Base-by-base conservation (phyloP, 2,329 filamentous ascomycete species). In the Teratosphaeria pseudoeucalypti region DNA sequence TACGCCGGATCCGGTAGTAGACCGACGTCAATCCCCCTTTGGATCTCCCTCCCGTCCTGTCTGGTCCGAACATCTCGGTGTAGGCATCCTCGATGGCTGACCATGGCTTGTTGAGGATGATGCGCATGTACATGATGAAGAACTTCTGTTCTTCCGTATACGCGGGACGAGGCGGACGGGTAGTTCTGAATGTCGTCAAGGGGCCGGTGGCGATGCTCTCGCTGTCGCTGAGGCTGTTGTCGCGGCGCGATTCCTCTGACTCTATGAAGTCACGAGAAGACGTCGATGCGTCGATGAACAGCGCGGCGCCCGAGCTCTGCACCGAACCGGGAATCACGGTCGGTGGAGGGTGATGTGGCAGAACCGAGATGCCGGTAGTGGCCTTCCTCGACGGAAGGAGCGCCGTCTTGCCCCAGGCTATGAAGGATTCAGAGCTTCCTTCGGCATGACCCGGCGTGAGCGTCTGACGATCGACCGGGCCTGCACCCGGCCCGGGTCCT, bases 71-170 rank as follows among this genome's bases (percentile, higher is more conserved):
- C 9, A 66, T 59, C 29, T 62, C 34, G 9, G 62, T 59, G 63
- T 69, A 67, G 57, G 62, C 59, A 58, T 66, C 63, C 60, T 70
- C 67, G 54, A 70, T 70, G 57, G 66, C 67, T 6, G 67, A 65
- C 68, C 68, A 70, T 19, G 64, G 70, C 65, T 58, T 60, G 43
- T 57, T 59, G 27, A 58, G 57, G 32, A 64, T 59, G 39, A 68
- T 61, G 26, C 66, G 64, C 11, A 62, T 57, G 55, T 64, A 67
- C 64, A 68, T 69, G 62, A 68, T 67, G 58, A 67, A 71, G 65
- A 72, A 72, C 57, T 70, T 69, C 60, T 71, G 68, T 60, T 72
- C 70, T 37, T 72, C 70, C 56, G 65, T 70, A 64, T 72, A 72
- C 7, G 67, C 64, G 1, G 68, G 68, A 26, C 68, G 62, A 9